These are phyloP conservation scores for Fagopyrum homotropicum DNA, from an alignment of 148 eudicot genomes.

Conservation along the genomic window DNA sequence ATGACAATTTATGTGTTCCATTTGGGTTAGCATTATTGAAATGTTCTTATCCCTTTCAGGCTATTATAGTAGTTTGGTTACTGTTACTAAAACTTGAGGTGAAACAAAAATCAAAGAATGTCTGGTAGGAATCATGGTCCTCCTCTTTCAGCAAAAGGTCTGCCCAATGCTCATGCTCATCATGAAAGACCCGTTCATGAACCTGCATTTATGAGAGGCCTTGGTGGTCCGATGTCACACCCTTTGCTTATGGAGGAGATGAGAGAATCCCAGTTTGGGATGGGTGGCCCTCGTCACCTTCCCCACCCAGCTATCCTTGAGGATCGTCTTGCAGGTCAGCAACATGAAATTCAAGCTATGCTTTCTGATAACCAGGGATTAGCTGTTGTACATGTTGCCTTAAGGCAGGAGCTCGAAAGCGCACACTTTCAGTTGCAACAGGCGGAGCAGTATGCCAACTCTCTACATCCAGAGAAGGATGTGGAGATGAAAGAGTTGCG, in stretches of 20 bases:
- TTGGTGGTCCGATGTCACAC: conserved; percentile 3
- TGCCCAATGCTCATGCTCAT: neutral
- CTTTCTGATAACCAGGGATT: conserved; percentile 74
- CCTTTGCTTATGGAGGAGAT: conserved; percentile 9
- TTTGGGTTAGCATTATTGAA: neutral
- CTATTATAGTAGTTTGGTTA: neutral
- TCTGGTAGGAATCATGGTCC: conserved; percentile 13
- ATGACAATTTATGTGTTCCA: neutral
- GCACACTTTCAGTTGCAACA: conserved; percentile 65
- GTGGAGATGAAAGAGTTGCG: conserved; percentile 68
- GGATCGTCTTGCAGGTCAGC: conserved; percentile 71
- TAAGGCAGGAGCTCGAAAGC: conserved; percentile 80
- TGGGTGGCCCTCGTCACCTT: conserved; percentile 9
- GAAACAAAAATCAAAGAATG: neutral
- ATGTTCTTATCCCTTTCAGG: neutral
- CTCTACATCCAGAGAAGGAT: conserved; percentile 57
- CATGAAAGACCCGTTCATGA: neutral
- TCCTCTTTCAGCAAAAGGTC: neutral
- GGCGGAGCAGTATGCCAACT: conserved; percentile 46
- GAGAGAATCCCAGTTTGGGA: conserved; percentile 9
- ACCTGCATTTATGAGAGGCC: conserved; percentile 13
- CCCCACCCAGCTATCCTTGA: conserved; percentile 61
- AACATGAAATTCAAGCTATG: conserved; percentile 70
- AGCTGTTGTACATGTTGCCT: conserved; percentile 90
- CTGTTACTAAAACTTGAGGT: neutral